These are phyloP conservation scores for Daldinia loculata DNA, from an alignment of 495 filamentous ascomycete species.

Conservation along the genomic window DNA sequence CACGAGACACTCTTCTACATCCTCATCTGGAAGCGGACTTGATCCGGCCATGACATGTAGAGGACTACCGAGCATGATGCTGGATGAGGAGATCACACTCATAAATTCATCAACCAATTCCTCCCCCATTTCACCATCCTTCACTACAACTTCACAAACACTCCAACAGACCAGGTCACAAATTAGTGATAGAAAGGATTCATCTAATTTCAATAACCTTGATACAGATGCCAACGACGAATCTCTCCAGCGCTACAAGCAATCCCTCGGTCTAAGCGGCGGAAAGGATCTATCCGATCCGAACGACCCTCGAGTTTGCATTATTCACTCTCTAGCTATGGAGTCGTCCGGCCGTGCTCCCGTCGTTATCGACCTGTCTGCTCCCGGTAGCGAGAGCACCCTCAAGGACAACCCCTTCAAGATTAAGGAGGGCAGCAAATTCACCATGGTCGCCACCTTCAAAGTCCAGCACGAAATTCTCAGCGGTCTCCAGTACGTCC, in stretches of 20 bases:
- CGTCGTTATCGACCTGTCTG: constrained; percentile 82
- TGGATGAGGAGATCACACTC: constrained; percentile 9
- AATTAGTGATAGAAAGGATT: constrained; percentile 6
- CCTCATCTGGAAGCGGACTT: constrained; percentile 31
- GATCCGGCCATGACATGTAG: constrained; percentile 40
- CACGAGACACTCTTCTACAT: constrained; percentile 16
- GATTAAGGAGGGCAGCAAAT: constrained; percentile 93
- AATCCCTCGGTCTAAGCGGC: constrained; percentile 85
- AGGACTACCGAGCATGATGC: constrained; percentile 34
- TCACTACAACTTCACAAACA: constrained; percentile 1
- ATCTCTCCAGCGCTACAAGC: constrained; percentile 95
- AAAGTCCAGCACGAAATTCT: constrained; percentile 96
- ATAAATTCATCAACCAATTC: constrained; percentile 3
- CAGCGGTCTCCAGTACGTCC: constrained; percentile 92
- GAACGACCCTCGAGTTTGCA: constrained; percentile 80
- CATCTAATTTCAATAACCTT: constrained; percentile 37
- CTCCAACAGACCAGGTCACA: constrained; percentile 6
- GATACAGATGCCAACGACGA: constrained; percentile 76
- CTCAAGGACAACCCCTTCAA: constrained; percentile 91
- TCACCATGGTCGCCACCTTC: constrained; percentile 92
- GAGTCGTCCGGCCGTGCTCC: constrained; percentile 79
- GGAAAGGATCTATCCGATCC: constrained; percentile 70
- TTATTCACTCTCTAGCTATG: constrained; percentile 89
- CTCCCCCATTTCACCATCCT: not conserved
- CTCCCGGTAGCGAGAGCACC: constrained; percentile 67